Evolutionary conservation across 2,329 filamentous ascomycete genomes (phyloP), one percentile per base, ranked within the genome.

Genomic region (Orbilia brochopaga): DNA sequence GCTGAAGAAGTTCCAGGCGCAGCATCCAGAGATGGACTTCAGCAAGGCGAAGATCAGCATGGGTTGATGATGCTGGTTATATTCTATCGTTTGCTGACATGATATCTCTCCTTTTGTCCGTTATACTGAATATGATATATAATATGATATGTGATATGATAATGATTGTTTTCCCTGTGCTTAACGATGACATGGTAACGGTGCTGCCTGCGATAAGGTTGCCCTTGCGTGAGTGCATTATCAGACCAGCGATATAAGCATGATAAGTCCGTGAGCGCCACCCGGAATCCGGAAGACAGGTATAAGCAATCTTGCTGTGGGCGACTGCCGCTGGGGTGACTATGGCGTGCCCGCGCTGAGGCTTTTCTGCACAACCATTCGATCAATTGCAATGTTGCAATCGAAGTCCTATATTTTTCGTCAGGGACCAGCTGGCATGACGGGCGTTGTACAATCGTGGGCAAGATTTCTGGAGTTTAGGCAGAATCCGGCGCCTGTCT

Each of bases 1-100:
- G 77, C 82, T 99, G 79, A 90, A 90, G 82, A 91, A 95, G 83
- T 97, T 99, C 82, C 89, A 97, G 85, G 83, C 83, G 56, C 87
- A 96, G 77, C 87, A 89, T 80, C 87, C 87, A 0, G 87, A 89
- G 81, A 86, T 90, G 84, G 87, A 90, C 79, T 89, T 90, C 77
- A 86, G 83, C 78, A 88, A 89, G 53, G 87, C 87, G 74, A 87
- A 89, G 82, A 85, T 89, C 42, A 72, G 62, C 24, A 70, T 70
- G 65, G 63, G 48, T 35, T 19, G 15, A 19, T 21, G 40, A 37
- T 37, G 35, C 15, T 15, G 40, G 15, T 44, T 6, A 44, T 4
- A 44, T 32, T 8, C 8, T 32, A 32, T 32, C 27, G 27, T 8
- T 8, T 32, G 27, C 27, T 32, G 3, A 8, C 27, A 32, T 32